These are phyloP conservation scores for Aspergillus clavatus DNA, from an alignment of 2,329 filamentous ascomycete species.

Conservation along the genomic window DNA sequence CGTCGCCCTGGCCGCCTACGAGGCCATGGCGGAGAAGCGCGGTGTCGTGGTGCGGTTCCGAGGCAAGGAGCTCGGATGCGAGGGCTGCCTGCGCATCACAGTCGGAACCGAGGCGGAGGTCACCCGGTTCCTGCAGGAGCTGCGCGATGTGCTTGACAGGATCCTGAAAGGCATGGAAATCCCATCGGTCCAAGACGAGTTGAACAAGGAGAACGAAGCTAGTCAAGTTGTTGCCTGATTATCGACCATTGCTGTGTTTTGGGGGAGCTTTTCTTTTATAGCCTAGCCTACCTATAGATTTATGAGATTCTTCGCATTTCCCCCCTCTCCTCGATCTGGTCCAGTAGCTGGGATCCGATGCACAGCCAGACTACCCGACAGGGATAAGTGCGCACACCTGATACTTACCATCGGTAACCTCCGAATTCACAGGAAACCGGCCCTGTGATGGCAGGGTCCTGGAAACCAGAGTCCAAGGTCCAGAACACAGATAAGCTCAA, in stretches of 20 bases:
- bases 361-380: too few species aligned
- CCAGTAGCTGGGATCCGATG: too few species aligned
- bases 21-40: conserved; percentile 74
- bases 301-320: too few species aligned
- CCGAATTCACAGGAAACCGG: too few species aligned
- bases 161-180: conserved; percentile 40
- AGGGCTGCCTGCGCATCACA: conserved; percentile 85
- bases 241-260: neutral
- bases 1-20: conserved; percentile 74
- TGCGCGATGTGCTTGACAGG: conserved; percentile 51
- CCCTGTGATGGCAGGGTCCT: too few species aligned
- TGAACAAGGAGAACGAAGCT: conserved; percentile 46
- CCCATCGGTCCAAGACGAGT: conserved; percentile 35
- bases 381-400: too few species aligned
- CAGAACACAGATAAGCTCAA: too few species aligned
- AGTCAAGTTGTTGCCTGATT: neutral
- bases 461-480: too few species aligned
- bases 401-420: too few species aligned
- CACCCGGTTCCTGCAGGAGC: conserved; percentile 66
- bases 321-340: too few species aligned
- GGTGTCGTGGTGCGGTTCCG: conserved; percentile 92
- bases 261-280: neutral
- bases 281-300: neutral
- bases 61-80: conserved; percentile 85
- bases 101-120: conserved; percentile 87